These are phyloP conservation scores for Pyricularia grisea DNA, from an alignment of 2,329 filamentous ascomycete genomes.

Conservation along the genomic window DNA sequence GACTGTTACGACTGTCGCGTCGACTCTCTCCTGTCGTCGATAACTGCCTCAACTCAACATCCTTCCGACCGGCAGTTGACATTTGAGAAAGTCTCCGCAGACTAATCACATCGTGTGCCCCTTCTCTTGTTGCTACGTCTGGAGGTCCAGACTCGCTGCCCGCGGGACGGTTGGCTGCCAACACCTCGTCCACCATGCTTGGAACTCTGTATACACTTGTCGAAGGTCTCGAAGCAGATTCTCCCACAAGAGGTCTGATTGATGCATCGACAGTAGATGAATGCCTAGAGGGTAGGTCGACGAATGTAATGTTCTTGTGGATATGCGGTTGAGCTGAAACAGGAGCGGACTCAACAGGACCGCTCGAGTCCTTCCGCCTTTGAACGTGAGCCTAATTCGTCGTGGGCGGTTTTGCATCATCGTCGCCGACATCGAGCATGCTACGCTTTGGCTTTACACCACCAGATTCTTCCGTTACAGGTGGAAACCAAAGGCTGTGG, in stretches of 20 bases:
- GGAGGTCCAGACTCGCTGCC: background rate
- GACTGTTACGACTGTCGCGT: background rate
- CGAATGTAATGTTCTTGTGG: background rate
- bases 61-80: background rate
- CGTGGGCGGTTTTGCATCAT: background rate
- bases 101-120: background rate
- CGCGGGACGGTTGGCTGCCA: background rate
- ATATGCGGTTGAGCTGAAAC: background rate
- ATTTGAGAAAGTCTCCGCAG: background rate
- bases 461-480: conserved; percentile 10
- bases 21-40: background rate
- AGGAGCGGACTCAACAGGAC: background rate
- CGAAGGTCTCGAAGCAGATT: background rate
- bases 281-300: background rate
- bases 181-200: background rate
- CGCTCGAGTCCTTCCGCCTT: background rate
- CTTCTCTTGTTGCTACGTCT: background rate
- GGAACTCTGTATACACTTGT: background rate
- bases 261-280: background rate
- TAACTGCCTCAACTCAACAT: background rate
- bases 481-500: conserved; percentile 19
- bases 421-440: background rate
- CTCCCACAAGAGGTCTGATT: background rate
- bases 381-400: background rate
- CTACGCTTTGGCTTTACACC: background rate